Evolutionary conservation across 805 yeast genomes (phyloP), one percentile per base, ranked within the genome.

Genomic region (Pichia exigua): DNA sequence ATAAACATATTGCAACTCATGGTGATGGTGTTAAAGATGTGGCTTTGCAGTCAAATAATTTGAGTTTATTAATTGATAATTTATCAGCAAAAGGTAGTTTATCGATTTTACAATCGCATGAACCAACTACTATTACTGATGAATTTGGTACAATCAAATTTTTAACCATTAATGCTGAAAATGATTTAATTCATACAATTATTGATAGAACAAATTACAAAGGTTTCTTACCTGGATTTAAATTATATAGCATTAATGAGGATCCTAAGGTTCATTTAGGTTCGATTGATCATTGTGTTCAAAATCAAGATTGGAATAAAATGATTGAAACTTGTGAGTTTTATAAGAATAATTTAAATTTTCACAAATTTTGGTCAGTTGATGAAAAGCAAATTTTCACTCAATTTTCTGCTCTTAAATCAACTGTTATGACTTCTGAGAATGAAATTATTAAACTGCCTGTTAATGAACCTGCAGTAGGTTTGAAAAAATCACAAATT

Each of bases 1-100:
- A 74, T 54, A 59, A 64, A 13, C 82, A 77, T 57, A 66, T 82
- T 9, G 59, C 63, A 7, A 63, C 59, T 6, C 96, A 88, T 64
- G 92, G 95, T 1, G 91, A 86, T 61, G 86, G 88, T 6, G 87
- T 87, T n/a, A 79, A 79, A 63, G 94, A 88, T 61, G 79, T 88
- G 12, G 77, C 88, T 0, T 83, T 87, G 58, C 62, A 61, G n/a
- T 92, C 86, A 0, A 69, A 66, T 5, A 70, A 82, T 57, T 79
- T 79, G 13, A 9, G 47, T 7, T 13, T 22, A 18, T 26, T 51
- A 13, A 15, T 50, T 10, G 32, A 43, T 24, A 32, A 44, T 24
- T 39, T 50, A n/a, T 38, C 22, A 11, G 3, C 4, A 1, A 47
- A 46, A 27, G 20, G 20, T 7, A 42, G n/a, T 15, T 27, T 13